Percentiles rank a stretch among this genome's conserved stretches.
These are phyloP conservation scores for Gymnopus androsaceus DNA, from an alignment of 1,284 basidiomycete genomes.

Conservation along the genomic window DNA sequence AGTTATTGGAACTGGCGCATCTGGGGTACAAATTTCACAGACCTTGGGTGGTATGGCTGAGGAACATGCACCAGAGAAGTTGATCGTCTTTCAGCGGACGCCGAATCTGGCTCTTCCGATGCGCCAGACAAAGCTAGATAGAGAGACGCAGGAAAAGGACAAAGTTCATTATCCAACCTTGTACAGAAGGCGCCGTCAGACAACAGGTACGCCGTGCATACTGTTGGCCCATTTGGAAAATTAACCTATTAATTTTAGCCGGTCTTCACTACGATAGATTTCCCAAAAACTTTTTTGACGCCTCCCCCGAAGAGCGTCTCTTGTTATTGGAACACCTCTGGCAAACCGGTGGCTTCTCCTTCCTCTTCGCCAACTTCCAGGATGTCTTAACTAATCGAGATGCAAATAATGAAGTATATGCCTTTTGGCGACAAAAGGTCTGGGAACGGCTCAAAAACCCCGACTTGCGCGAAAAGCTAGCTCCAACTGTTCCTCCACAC, in stretches of 20 bases:
- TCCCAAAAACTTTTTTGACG: conserved; percentile 15
- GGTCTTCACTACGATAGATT: conserved; percentile 21
- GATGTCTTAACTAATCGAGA: conserved; percentile 21
- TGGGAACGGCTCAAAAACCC: conserved; percentile 21
- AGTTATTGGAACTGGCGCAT: conserved; percentile 31
- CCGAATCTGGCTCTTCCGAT: conserved; percentile 28
- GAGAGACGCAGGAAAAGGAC: conserved; percentile 18
- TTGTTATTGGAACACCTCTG: conserved; percentile 25
- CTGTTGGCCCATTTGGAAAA: background rate
- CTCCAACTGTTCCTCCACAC: conserved; percentile 24
- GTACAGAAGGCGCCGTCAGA: conserved; percentile 24
- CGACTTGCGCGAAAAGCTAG: conserved; percentile 26
- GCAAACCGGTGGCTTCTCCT: conserved; percentile 25
- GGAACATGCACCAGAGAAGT: conserved; percentile 15
- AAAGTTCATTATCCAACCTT: conserved; percentile 24
- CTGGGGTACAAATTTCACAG: conserved; percentile 30
- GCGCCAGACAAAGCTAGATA: conserved; percentile 21
- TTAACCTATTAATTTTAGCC: background rate
- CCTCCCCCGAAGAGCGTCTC: conserved; percentile 25
- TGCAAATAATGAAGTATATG: conserved; percentile 25
- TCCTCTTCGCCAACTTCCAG: conserved; percentile 21
- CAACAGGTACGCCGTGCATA: conserved; percentile 14
- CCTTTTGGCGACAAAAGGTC: conserved; percentile 29
- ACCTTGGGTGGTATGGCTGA: conserved; percentile 18
- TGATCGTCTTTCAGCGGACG: conserved; percentile 31